A percentile compares a stretch with the other conserved stretches of the same genome.
Conservation (phyloP, 345 rosid species). For the Zanthoxylum bungeanum region DNA sequence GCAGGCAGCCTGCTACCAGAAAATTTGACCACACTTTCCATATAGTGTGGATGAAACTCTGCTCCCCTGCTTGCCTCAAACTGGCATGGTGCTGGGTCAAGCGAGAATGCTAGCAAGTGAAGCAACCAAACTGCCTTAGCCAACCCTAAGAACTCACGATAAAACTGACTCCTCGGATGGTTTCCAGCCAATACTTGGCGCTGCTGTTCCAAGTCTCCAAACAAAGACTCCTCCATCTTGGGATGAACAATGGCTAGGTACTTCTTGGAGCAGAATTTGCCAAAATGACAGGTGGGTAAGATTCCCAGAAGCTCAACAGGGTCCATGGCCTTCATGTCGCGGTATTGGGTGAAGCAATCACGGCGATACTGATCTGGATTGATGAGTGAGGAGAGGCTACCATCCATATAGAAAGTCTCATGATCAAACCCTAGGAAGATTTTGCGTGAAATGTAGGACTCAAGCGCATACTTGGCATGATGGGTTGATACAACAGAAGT, state of each 20-base stretch:
- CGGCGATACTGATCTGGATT: conserved; percentile 79
- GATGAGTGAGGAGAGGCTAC: conserved; percentile 77
- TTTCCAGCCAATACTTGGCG: conserved; percentile 58
- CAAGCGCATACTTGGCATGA: conserved; percentile 81
- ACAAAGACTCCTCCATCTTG: conserved; percentile 93
- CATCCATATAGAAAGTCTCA: conserved; percentile 91
- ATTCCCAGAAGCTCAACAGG: conserved; percentile 86
- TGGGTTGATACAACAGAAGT: conserved; percentile 55
- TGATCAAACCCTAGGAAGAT: conserved; percentile 87
- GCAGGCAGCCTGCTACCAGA: conserved; percentile 57
- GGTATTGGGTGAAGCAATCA: conserved; percentile 78
- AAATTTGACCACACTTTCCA: conserved; percentile 80
- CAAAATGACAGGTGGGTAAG: conserved; percentile 80
- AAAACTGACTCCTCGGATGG: conserved; percentile 85
- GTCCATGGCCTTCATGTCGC: conserved; percentile 95
- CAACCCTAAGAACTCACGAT: conserved; percentile 69
- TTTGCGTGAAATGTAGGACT: conserved; percentile 72
- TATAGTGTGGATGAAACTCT: conserved; percentile 69
- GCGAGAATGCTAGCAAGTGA: conserved; percentile 90
- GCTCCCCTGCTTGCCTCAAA: conserved; percentile 88
- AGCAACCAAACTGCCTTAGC: conserved; percentile 91
- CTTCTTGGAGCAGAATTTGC: conserved; percentile 83
- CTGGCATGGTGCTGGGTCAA: conserved; percentile 77
- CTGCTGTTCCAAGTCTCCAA: conserved; percentile 75
- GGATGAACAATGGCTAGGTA: conserved; percentile 82